These are phyloP conservation scores for Rhododendron mucronatum DNA, from an alignment of 148 eudicot genomes.

Conservation along the genomic window DNA sequence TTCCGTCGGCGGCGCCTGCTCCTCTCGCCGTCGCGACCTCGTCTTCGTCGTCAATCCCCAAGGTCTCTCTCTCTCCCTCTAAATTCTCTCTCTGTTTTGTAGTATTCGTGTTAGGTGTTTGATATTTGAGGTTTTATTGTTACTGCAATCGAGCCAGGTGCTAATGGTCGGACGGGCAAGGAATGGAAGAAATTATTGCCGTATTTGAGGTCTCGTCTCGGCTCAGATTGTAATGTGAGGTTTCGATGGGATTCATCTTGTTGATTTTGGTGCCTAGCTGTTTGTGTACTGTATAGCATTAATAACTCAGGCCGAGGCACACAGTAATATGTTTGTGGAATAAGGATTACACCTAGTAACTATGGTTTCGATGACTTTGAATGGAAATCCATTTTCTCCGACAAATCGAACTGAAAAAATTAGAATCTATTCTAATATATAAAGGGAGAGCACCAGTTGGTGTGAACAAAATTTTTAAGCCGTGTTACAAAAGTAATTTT, in stretches of 20 bases:
- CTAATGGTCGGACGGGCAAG: slow-evolving; percentile 83
- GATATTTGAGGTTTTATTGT: background rate
- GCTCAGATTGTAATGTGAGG: slow-evolving; percentile 78
- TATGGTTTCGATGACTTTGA: background rate
- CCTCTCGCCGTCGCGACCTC: slow-evolving; percentile 39
- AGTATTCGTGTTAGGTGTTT: background rate
- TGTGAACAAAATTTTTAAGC: background rate
- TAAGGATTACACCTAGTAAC: background rate
- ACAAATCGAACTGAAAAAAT: background rate
- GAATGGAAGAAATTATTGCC: slow-evolving; percentile 94
- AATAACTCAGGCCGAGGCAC: background rate
- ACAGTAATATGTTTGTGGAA: background rate
- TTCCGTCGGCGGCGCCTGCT: slow-evolving; percentile 22
- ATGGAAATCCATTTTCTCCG: background rate
- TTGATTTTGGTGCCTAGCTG: background rate
- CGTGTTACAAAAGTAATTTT: background rate
- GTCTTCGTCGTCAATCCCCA: slow-evolving; percentile 74
- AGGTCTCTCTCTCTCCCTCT: slow-evolving; percentile 29
- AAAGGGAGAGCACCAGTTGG: background rate
- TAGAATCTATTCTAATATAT: background rate
- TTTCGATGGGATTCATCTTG: background rate
- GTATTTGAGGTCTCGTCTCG: slow-evolving; percentile 76
- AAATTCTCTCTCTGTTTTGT: background rate
- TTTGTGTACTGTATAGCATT: no score
- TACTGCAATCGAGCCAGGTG: slow-evolving; percentile 44